Evolutionary conservation across 2,329 filamentous ascomycete species (phyloP), one percentile per base, ranked within the genome.

Genomic region (Xylariomycetidae sp.): DNA sequence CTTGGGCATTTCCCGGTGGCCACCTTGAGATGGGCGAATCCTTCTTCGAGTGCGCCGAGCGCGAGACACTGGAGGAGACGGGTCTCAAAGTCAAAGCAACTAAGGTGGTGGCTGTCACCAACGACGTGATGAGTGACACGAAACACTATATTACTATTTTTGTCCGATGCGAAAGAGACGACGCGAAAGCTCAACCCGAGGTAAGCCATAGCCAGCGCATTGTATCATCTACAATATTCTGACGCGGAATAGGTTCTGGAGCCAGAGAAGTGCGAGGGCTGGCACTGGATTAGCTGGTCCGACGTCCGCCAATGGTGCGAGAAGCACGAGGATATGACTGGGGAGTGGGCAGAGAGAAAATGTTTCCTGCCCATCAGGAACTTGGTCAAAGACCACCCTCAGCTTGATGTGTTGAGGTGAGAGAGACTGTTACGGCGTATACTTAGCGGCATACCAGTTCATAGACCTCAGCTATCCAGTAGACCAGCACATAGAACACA

Each of bases 121-220:
- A 88, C 50, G 76, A 80, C 46, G 52, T 83, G 1, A 84, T 87
- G 52, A 49, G 57, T 0, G 67, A 71, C n/a, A 58, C 58, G 0
- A 85, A 79, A 56, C 84, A 90, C 52, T 90, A 89, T 49, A 67
- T 87, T 31, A 89, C 85, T 0, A 55, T 87, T 3, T 88, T 85
- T 44, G 72, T 86, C 40, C 60, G 63, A 1, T 76, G 73, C 25
- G 58, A 57, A 27, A 60, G 74, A 44, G 50, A 59, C 0, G 66
- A 75, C 17, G 60, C 66, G 12, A 43, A 49, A 0, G 65, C 66
- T 17, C 54, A 72, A 42, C 72, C 81, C 0, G 35, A 68, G 64
- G 79, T 82, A 38, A 49, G 66, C 57, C 46, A 4, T 27, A 10
- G 25, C 25, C 9, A 27, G 13, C 25, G n/a, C n/a, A n/a, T n/a